These are phyloP conservation scores for Alisma plantagoaquatica DNA, from an alignment of 106 monocot genomes.

Conservation along the genomic window DNA sequence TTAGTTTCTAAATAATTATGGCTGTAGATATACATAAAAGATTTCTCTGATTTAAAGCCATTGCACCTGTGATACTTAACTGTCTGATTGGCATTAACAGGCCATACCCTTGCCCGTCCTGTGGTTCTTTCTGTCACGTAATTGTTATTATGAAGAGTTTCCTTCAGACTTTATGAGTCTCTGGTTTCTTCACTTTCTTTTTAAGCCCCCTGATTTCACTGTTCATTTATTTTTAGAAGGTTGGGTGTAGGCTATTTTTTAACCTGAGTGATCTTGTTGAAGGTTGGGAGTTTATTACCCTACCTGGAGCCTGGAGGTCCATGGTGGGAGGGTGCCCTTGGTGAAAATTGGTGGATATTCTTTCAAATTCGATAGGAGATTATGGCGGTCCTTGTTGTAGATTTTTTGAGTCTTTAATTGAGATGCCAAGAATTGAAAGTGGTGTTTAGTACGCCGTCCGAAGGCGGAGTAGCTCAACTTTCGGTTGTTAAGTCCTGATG, in stretches of 20 bases:
- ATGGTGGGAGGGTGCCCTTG: constrained; percentile 74
- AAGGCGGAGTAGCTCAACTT: constrained; percentile 43
- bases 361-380: constrained; percentile 51
- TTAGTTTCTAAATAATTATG: no score
- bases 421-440: constrained; percentile 49
- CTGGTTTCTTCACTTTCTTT: no score
- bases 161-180: constrained; percentile 27
- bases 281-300: constrained; percentile 81
- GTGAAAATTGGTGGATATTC: constrained; percentile 81
- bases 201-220: no score
- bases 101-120: no score
- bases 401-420: constrained; percentile 54
- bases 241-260: no score
- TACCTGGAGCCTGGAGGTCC: constrained; percentile 68
- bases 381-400: constrained; percentile 76
- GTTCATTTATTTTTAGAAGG: no score
- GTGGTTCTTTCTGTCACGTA: constrained; percentile 11
- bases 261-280: constrained; percentile 88
- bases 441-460: constrained; percentile 60
- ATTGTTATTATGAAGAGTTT: constrained; percentile 24
- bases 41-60: no score
- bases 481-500: constrained; percentile 52
- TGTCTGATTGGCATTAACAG: no score
- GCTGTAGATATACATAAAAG: no score
- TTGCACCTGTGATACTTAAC: no score